Conservation (phyloP, 1,284 basidiomycete species). For the Athelia psychrophila region DNA sequence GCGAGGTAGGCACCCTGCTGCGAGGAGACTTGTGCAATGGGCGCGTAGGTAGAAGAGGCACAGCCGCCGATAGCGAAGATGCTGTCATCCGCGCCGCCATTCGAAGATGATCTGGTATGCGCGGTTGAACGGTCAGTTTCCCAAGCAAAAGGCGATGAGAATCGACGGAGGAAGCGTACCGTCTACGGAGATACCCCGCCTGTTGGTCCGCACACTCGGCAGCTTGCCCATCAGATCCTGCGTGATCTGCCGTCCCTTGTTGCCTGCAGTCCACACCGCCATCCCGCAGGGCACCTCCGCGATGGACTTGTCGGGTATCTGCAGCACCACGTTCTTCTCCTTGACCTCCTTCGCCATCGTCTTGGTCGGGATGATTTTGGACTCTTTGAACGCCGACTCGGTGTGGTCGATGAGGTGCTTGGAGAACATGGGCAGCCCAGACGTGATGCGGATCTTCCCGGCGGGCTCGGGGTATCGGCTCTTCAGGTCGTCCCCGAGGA, state of each 20-base stretch:
- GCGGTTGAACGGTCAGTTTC: not conserved
- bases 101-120: slow-evolving; percentile 51
- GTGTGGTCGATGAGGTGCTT: slow-evolving; percentile 96
- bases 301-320: slow-evolving; percentile 83
- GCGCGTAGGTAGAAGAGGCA: slow-evolving; percentile 89
- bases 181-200: slow-evolving; percentile 88
- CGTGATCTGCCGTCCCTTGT: slow-evolving; percentile 83
- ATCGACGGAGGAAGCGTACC: slow-evolving; percentile 42
- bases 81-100: slow-evolving; percentile 65
- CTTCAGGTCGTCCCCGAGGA: slow-evolving; percentile 79
- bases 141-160: too few relatives aligned
- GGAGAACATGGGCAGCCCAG: slow-evolving; percentile 96
- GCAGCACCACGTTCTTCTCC: slow-evolving; percentile 78
- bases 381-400: slow-evolving; percentile 93
- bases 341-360: slow-evolving; percentile 95
- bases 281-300: slow-evolving; percentile 88
- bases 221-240: slow-evolving; percentile 86
- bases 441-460: slow-evolving; percentile 82
- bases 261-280: slow-evolving; percentile 93
- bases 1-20: slow-evolving; percentile 95
- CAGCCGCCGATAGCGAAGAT: slow-evolving; percentile 90
- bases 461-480: slow-evolving; percentile 96
- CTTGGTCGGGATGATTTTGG: slow-evolving; percentile 92
- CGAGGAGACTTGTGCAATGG: slow-evolving; percentile 92
- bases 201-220: slow-evolving; percentile 78